Base-by-base conservation (phyloP, 1,284 basidiomycete species). In the Naganishia albida region DNA sequence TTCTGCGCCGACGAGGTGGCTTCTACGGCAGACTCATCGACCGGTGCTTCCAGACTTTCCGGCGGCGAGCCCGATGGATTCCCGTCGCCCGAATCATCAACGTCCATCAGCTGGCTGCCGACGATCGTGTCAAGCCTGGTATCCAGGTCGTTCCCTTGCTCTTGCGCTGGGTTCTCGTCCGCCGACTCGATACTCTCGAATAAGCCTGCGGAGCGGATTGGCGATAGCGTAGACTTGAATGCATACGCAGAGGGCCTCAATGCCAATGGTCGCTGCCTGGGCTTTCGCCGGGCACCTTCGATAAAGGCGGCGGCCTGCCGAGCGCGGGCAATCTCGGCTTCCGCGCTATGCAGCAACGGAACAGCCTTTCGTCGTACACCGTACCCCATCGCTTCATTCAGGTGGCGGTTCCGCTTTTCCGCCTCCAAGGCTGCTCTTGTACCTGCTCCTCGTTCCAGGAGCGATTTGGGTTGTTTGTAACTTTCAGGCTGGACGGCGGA, bases 261-360 rank as follows among this genome's bases (percentile, higher is more conserved):
- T 10, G 30, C 20, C 25, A 23, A 15, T 20, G 25, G 26, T 30
- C n/a, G 43, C 23, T 28, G 46, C 6, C 25, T 39, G 7, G 57
- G 46, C 20, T 49, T 50, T 23, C 46, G 46, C 15, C 46, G 43
- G 8, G 57, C 57, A n/a, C 46, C 40, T 26, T 50, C 46, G 30
- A 60, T 20, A 60, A 60, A 60, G 23, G 57, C 57, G 30, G 57
- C 57, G n/a, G 46, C 57, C 39, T 60, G 57, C 38, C 38, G 46
- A 39, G 57, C 57, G 20, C 57, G 43, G 16, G 57, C 57, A 23
- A 60, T 50, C 23, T 60, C 57, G 15, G 57, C 57, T 60, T 49
- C 57, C 7, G 57, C 57, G 34, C 57, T 60, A 25, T 60, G 30
- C 7, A 60, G 34, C 57, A 60, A 40, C 8, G 57, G 46, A 50